Conservation (phyloP, 805 yeast species). For the Nakazawaea wyomingensis region DNA sequence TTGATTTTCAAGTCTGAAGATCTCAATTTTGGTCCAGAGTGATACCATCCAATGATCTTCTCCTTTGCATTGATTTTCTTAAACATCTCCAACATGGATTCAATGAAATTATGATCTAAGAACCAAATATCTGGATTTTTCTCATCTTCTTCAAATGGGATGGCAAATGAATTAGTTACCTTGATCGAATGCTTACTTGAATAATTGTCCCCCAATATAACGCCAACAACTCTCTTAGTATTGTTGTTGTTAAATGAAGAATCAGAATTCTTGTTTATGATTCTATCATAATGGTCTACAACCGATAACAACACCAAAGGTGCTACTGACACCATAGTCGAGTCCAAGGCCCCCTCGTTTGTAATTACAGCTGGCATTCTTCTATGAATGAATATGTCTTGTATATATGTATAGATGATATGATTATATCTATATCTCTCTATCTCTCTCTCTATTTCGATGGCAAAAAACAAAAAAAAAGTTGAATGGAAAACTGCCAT, state of each 20-base stretch:
- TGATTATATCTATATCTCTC: not conserved
- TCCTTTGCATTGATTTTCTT: constrained; percentile 97
- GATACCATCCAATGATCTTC: constrained; percentile 98
- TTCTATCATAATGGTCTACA: constrained; percentile 91
- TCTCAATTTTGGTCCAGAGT: constrained; percentile 90
- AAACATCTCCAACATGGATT: constrained; percentile 96
- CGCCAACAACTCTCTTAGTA: constrained; percentile 89
- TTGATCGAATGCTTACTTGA: constrained; percentile 44
- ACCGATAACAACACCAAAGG: constrained; percentile 92
- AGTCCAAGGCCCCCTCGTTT: constrained; percentile 33
- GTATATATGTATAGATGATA: too few relatives aligned
- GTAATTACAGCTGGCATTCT: constrained; percentile 24
- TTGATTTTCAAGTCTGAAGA: constrained; percentile 88
- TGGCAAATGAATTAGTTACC: constrained; percentile 90
- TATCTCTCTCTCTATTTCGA: constrained; percentile 8
- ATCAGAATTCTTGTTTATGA: constrained; percentile 42
- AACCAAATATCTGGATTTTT: constrained; percentile 92
- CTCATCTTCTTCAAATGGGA: constrained; percentile 97
- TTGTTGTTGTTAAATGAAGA: constrained; percentile 29
- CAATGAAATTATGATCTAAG: constrained; percentile 92
- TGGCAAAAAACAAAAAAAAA: constrained; percentile 4
- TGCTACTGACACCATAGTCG: constrained; percentile 79
- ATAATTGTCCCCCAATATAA: constrained; percentile 77
- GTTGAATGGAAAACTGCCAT: not conserved
- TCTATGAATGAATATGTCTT: too few relatives aligned